Evolutionary conservation across 73 alveolate species (phyloP), one percentile per base, ranked within the genome.

Genomic region (Stentor coeruleus): DNA sequence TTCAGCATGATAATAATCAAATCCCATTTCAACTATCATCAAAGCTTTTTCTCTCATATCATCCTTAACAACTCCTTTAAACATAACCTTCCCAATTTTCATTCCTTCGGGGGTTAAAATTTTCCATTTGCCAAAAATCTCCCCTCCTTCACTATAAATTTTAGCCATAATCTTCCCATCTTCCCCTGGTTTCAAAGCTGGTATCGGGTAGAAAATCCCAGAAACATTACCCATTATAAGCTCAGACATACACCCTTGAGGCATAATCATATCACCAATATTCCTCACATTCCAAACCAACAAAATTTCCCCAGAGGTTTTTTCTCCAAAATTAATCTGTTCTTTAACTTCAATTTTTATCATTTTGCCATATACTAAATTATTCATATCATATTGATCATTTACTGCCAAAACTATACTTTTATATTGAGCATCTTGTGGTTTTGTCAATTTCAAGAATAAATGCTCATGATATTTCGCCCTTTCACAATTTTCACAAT

Each of bases 401-500:
- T 49, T 49, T 6, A 49, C 66, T n/a, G n/a, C n/a, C n/a, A n/a
- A n/a, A n/a, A n/a, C n/a, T n/a, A n/a, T n/a, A n/a, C n/a, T n/a
- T n/a, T n/a, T n/a, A 20, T 49, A 49, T 6, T 49, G 66, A 20
- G 6, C 66, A 11, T 49, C 66, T 11, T 6, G 6, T 6, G 6
- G 28, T 49, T 20, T 49, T 6, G 20, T 20, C 6, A 49, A 49
- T 76, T 81, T 90, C 41, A 90, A 59, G 49, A 88, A 88, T 0
- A 40, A 35, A 81, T 88, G 96, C 39, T 59, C 91, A 84, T 92
- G 97, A 3, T n/a, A 72, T 39, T 75, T 85, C 35, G 88, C 91
- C 35, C 83, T 90, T 77, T 93, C 91, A 77, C 99, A 95, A 3
- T 83, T 84, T 83, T 91, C 96, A 81, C 99, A 95, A 49, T 89